Base-by-base conservation (phyloP, 2,329 filamentous ascomycete species). In the Nemania abortiva region DNA sequence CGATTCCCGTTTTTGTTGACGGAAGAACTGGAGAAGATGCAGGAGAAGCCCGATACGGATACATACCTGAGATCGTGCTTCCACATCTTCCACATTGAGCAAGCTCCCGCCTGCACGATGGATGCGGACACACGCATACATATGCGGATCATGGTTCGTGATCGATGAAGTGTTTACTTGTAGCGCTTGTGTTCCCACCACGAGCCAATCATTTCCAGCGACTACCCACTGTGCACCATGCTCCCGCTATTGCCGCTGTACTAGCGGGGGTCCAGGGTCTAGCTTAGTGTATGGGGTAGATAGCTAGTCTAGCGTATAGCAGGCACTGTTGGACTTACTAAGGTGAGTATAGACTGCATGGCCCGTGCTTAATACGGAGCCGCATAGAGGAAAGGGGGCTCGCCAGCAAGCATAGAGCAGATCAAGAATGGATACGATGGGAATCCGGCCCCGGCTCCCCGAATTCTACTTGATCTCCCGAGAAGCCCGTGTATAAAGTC, bases 401-500 rank as follows among this genome's bases (percentile, higher is more conserved):
- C n/a, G 39, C 39, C n/a, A 59, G 58, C 24, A 63, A 42, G 37
- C 13, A 42, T 4, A 18, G 47, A 24, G 13, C 20, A 6, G 66
- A 57, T 10, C 57, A 58, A 54, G 5, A 50, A 52, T 34, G 31
- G 37, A 49, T 31, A 45, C 27, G 27, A 55, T 50, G 24, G 24
- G n/a, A n/a, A 6, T 6, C 67, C 58, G 67, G 67, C 54, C 63
- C 57, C 58, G 63, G 31, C 10, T 54, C 24, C 29, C 66, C 66
- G 62, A 24, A n/a, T 27, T n/a, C 9, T 42, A 10, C 3, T 15
- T 29, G 3, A 22, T 39, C 13, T 39, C 20, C 29, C 47, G 27
- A 10, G 20, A 4, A 5, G 20, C 39, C 63, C 58, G 49, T 27
- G 27, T 24, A 52, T 66, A 49, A 18, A 47, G 3, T 24, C 15